Base-by-base conservation (phyloP, 768 basidiomycete genomes). In the Pisolithus orientalis region DNA sequence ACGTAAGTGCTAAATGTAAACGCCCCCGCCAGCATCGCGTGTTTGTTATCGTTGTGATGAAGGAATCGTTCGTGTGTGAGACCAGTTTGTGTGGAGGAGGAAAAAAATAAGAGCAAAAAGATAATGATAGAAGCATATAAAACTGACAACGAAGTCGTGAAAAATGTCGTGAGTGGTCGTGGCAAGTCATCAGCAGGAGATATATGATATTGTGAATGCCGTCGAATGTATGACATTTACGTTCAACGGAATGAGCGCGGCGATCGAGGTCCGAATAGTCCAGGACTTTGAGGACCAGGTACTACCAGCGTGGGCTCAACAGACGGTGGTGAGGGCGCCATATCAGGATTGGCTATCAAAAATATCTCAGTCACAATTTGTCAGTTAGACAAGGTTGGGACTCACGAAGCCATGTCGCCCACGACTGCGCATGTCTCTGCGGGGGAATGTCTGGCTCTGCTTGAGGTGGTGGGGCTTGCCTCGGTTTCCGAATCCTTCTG, bases 261-360 rank as follows among this genome's bases (percentile, higher is more conserved):
- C n/a, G 85, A 82, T 39, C 85, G 75, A 39, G 89, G 87, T 31
- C 90, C 90, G 62, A 91, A 92, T 54, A 92, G 67, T 29, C 88
- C 87, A 40, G 82, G 83, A 52, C 78, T 82, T 38, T 70, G 68
- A 45, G 70, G 71, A 10, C 76, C 77, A 28, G 85, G 84, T 24
- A 85, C 80, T 34, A 83, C 70, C 10, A 87, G 68, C 16, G 78
- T 80, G 17, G 85, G 75, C 52, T 80, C 78, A 48, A 76, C 67
- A 3, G 80, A 77, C 5, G 81, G 76, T n/a, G 85, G 80, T 5
- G 85, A 84, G 3, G 84, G 83, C 21, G 66, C 74, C 39, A 74
- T 62, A 37, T 58, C 62, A 6, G 82, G 81, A 68, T 87, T 75
- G 42, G 87, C 87, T 90, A 52, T 43, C n/a, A 31, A 44, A 44